Percentiles rank a stretch among this genome's conserved stretches.
Evolutionary conservation across 2,329 filamentous ascomycete species (phyloP).

Genomic region (Hysterium pulicare): DNA sequence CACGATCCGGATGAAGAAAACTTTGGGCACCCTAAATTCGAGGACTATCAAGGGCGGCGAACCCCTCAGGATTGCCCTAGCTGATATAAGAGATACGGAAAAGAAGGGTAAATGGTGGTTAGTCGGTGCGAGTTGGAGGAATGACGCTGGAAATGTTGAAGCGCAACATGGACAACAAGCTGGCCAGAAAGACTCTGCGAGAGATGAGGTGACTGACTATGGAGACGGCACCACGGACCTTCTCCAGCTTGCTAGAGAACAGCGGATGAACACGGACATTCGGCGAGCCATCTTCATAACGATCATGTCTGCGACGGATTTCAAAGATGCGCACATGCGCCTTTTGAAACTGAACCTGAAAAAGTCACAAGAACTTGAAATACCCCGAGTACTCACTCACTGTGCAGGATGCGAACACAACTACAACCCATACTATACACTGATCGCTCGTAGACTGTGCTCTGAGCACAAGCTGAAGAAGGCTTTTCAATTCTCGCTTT

Average conservation of each 20-base stretch:
- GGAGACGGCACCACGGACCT: slow-evolving; percentile 57
- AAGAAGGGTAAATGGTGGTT: slow-evolving; percentile 98
- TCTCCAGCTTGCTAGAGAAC: slow-evolving; percentile 68
- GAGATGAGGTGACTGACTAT: slow-evolving; percentile 12
- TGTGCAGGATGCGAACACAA: slow-evolving; percentile 77
- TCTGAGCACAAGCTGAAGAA: slow-evolving; percentile 71
- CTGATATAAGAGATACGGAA: slow-evolving; percentile 77
- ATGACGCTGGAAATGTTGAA: slow-evolving; percentile 37
- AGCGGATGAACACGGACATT: slow-evolving; percentile 83
- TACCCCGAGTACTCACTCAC: slow-evolving; percentile 82
- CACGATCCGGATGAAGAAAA: slow-evolving; percentile 83
- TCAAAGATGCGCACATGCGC: slow-evolving; percentile 76
- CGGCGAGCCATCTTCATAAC: slow-evolving; percentile 90
- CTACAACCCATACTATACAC: slow-evolving; percentile 91
- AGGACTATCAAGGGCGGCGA: slow-evolving; percentile 69
- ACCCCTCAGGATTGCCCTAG: slow-evolving; percentile 75
- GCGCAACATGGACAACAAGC: slow-evolving; percentile 22
- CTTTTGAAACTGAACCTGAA: slow-evolving; percentile 81
- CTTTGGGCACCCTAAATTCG: slow-evolving; percentile 71
- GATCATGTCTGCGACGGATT: slow-evolving; percentile 81
- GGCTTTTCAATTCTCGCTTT: slow-evolving; percentile 82
- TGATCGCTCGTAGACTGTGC: slow-evolving; percentile 78
- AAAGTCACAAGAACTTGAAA: slow-evolving; percentile 79
- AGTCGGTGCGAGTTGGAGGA: slow-evolving; percentile 85
- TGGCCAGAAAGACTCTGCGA: slow-evolving; percentile 8